Evolutionary conservation across 2,329 filamentous ascomycete genomes (phyloP).

Genomic region (Stemphylium vesicarium): DNA sequence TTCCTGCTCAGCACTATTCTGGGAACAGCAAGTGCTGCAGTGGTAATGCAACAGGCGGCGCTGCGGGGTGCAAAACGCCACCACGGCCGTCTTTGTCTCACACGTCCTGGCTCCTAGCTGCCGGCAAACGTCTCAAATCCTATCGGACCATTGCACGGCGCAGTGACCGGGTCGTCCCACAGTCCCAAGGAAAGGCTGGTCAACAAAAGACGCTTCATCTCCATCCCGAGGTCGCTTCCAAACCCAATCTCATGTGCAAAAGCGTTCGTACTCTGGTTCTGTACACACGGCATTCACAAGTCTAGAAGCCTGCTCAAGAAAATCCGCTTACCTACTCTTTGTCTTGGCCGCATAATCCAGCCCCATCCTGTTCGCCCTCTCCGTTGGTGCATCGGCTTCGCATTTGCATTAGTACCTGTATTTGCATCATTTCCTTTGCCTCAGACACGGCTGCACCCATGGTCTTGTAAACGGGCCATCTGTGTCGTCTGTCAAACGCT

Average conservation of each 20-base stretch:
- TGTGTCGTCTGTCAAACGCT: conserved; percentile 27
- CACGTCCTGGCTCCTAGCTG: conserved; percentile 7
- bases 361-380: conserved; percentile 3
- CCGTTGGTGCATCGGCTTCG: neutral
- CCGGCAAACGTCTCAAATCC: neutral
- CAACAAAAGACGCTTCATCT: no score
- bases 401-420: conserved; percentile 3
- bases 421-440: conserved; percentile 8
- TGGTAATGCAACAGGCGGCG: neutral
- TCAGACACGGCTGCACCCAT: conserved; percentile 15
- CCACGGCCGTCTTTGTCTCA: neutral
- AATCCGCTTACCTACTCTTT: neutral
- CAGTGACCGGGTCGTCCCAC: no score
- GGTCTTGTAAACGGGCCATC: conserved; percentile 17
- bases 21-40: neutral
- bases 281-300: conserved; percentile 1
- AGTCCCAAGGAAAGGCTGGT: no score
- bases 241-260: no score
- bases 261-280: neutral
- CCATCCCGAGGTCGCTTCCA: no score
- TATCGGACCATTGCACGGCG: neutral
- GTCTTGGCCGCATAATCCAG: conserved; percentile 22
- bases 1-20: neutral
- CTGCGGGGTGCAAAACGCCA: conserved; percentile 15
- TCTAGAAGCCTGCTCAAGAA: neutral